Evolutionary conservation across 2,329 filamentous ascomycete genomes (phyloP).

Genomic region (Colletotrichum phormii): DNA sequence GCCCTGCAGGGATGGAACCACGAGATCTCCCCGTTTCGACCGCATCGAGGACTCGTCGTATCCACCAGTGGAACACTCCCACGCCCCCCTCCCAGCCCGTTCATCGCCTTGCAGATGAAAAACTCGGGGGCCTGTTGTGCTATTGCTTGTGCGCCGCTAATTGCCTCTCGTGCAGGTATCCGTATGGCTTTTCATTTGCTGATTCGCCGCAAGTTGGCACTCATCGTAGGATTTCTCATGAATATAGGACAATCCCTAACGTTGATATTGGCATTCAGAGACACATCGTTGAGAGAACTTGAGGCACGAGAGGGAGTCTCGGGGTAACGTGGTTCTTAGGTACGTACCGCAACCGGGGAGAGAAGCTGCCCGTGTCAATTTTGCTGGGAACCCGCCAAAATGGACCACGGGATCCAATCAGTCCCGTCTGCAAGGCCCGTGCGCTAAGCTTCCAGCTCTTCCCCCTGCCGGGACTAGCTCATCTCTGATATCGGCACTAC

Average conservation of each 20-base stretch:
- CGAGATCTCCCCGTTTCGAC: conserved; percentile 41
- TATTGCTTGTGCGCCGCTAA: conserved; percentile 22
- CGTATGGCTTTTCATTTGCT: not conserved
- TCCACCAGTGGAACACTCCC: conserved; percentile 35
- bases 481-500: not conserved
- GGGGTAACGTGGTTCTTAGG: conserved; percentile 2
- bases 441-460: conserved; percentile 22
- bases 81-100: conserved; percentile 30
- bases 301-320: conserved; percentile 10
- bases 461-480: conserved; percentile 6
- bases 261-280: not conserved
- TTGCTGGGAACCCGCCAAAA: conserved; percentile 26
- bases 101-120: conserved; percentile 31
- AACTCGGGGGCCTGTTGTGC: conserved; percentile 25
- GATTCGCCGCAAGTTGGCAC: conserved; percentile 1
- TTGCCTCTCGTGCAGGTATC: not conserved
- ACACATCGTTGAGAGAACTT: not conserved
- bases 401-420: conserved; percentile 22
- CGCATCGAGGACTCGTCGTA: conserved; percentile 30
- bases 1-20: conserved; percentile 39
- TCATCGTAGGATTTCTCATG: not conserved
- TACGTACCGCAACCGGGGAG: conserved; percentile 12
- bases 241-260: not conserved
- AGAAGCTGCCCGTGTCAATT: conserved; percentile 26
- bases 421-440: conserved; percentile 19